Base-by-base conservation (phyloP, 2,329 filamentous ascomycete genomes). In the Fusarium heterosporum region DNA sequence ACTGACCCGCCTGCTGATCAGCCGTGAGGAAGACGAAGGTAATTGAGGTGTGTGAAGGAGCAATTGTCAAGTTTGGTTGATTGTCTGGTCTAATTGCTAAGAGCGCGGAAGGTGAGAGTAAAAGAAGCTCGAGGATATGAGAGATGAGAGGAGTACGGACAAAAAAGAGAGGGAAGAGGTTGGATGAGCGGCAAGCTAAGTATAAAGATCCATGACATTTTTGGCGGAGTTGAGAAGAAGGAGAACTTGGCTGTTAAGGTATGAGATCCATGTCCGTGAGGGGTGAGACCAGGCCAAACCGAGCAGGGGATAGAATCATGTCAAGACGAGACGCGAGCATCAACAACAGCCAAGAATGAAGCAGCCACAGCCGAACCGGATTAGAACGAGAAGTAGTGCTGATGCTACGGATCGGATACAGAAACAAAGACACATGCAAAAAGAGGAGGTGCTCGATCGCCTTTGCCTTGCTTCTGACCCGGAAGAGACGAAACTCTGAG, bases 151-250 rank as follows among this genome's bases (percentile, higher is more conserved):
- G 57, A 62, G 60, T 58, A 22, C 22, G 22, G 22, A 22, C 22
- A 22, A 22, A 42, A 29, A 40, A 55, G 52, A 59, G 56, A 42
- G 47, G 47, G 61, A 41, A 53, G 62, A 69, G 66, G 70, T 67
- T 72, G 68, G 70, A 72, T 34, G 63, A 64, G 70, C 34, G 70
- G 71, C 68, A 70, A 70, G 70, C 58, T 64, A 61, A 64, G 66
- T 72, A 72, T 71, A 72, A 69, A 72, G 70, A 71, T 71, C 61
- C 64, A 61, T 67, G 59, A 55, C 66, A 64, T 49, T 68, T 66
- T 63, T 56, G 66, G 53, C 60, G 64, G 61, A 62, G 64, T 61
- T 61, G 55, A 55, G 54, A 52, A 56, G 57, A 55, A 70, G 55
- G 67, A 61, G 59, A 65, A 52, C 67, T 64, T 66, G 55, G 64